Evolutionary conservation across 805 yeast species (phyloP).

Genomic region (Candida anglica): DNA sequence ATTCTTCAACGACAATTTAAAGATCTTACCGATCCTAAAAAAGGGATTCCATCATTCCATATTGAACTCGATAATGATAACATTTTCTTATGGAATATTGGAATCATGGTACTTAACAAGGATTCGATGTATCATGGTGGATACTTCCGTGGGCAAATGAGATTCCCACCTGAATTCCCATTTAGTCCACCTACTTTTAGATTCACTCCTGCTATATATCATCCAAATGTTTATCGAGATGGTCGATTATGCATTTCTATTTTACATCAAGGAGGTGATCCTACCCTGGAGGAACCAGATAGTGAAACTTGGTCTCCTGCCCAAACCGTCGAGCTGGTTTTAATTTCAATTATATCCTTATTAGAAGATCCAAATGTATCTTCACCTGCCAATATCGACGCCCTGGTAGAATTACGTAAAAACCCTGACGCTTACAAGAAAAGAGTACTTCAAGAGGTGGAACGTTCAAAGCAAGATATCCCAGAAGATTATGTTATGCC

Average conservation of each 20-base stretch:
- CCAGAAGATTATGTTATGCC: slow-evolving; percentile 88
- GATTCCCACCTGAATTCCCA: slow-evolving; percentile 89
- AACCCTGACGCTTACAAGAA: slow-evolving; percentile 71
- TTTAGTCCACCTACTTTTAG: slow-evolving; percentile 89
- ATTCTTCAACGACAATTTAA: slow-evolving; percentile 88
- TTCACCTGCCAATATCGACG: slow-evolving; percentile 96
- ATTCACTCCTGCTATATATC: slow-evolving; percentile 90
- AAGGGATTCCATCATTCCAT: slow-evolving; percentile 58
- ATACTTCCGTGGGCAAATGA: slow-evolving; percentile 89
- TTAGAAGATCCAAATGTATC: slow-evolving; percentile 90
- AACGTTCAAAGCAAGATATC: slow-evolving; percentile 76
- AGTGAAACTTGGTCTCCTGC: slow-evolving; percentile 94
- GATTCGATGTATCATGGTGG: slow-evolving; percentile 94
- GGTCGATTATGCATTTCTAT: slow-evolving; percentile 92
- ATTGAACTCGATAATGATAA: slow-evolving; percentile 59
- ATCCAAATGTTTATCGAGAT: slow-evolving; percentile 92
- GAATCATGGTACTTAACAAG: slow-evolving; percentile 85
- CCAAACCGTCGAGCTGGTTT: slow-evolving; percentile 86
- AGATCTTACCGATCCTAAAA: slow-evolving; percentile 90
- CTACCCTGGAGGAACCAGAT: slow-evolving; percentile 86
- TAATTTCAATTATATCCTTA: slow-evolving; percentile 84
- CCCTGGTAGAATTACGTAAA: slow-evolving; percentile 86
- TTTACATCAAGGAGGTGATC: slow-evolving; percentile 87
- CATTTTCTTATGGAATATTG: slow-evolving; percentile 73
- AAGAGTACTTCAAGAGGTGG: slow-evolving; percentile 77